Percentiles rank a stretch among this genome's conserved stretches.
Evolutionary conservation across 108 stramenopile species (phyloP).

Genomic region (Aureococcus anophagefferens): DNA sequence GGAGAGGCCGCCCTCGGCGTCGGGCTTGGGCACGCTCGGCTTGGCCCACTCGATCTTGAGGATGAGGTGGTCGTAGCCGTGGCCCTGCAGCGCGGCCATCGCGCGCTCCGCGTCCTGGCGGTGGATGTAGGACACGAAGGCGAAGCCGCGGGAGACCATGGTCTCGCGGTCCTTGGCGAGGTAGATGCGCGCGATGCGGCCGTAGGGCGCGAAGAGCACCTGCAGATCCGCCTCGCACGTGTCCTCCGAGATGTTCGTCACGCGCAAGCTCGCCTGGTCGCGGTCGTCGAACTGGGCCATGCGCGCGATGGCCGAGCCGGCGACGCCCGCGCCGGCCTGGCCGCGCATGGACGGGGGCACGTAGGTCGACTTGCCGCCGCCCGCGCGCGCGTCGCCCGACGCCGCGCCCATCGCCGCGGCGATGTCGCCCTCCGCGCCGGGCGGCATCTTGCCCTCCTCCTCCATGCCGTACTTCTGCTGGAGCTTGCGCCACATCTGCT

Average conservation of each 20-base stretch:
- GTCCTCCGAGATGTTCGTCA: constrained; percentile 94
- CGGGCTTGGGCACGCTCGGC: constrained; percentile 82
- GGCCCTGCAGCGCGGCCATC: constrained; percentile 87
- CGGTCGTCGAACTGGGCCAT: constrained; percentile 44
- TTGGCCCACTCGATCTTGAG: constrained; percentile 98
- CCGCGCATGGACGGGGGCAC: not conserved
- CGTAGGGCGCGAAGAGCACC: constrained; percentile 84
- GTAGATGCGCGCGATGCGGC: constrained; percentile 86
- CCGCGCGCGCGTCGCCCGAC: no score
- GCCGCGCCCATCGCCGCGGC: not conserved
- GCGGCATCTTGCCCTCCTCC: no score
- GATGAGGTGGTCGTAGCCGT: constrained; percentile 98
- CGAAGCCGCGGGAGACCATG: constrained; percentile 79
- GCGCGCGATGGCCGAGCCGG: not conserved
- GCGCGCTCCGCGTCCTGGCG: constrained; percentile 80
- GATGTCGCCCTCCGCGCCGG: not conserved
- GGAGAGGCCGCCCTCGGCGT: constrained; percentile 51
- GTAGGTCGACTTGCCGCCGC: not conserved
- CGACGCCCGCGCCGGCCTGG: not conserved
- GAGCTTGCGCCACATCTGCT: not conserved
- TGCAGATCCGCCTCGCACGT: constrained; percentile 89
- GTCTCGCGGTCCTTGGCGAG: constrained; percentile 93
- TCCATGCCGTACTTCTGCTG: no score
- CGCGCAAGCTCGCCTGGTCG: constrained; percentile 87
- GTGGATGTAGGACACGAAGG: constrained; percentile 85